Conservation (phyloP, 768 basidiomycete species). For the Leccinellum luteum region DNA sequence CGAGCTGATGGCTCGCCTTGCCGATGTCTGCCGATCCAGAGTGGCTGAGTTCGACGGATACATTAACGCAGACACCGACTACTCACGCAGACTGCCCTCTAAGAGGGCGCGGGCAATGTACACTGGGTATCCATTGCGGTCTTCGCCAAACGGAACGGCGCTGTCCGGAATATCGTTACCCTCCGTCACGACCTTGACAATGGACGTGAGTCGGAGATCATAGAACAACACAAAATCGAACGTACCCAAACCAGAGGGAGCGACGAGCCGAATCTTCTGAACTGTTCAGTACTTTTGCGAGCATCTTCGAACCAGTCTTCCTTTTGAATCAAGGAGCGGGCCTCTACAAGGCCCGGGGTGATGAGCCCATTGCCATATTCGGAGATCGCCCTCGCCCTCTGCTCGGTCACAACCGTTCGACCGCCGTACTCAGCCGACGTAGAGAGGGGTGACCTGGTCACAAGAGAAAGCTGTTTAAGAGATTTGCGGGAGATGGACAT, state of each 20-base stretch:
- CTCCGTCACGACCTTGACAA: conserved; percentile 25
- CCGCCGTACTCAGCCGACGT: too few species aligned
- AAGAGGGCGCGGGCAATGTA: conserved; percentile 33
- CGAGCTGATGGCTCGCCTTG: conserved; percentile 30
- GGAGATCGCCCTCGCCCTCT: too few species aligned
- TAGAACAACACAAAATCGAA: neutral
- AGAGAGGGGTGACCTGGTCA: too few species aligned
- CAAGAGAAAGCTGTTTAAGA: too few species aligned
- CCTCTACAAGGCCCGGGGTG: too few species aligned
- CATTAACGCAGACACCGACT: neutral
- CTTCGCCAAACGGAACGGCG: conserved; percentile 32
- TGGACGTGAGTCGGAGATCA: neutral
- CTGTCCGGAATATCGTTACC: conserved; percentile 30
- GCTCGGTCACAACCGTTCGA: too few species aligned
- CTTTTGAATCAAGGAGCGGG: too few species aligned
- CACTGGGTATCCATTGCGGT: conserved; percentile 25
- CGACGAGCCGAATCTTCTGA: too few species aligned
- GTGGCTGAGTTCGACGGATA: neutral
- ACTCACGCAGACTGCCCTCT: conserved; percentile 30
- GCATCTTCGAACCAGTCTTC: too few species aligned
- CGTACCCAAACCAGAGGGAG: conserved; percentile 33
- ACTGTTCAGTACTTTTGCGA: too few species aligned
- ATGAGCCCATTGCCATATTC: too few species aligned
- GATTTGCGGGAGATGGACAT: too few species aligned
- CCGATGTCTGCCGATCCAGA: conserved; percentile 29